Percentiles rank a stretch among this genome's conserved stretches.
These are phyloP conservation scores for Apiosordaria backusii DNA, from an alignment of 495 filamentous ascomycete genomes.

Conservation along the genomic window DNA sequence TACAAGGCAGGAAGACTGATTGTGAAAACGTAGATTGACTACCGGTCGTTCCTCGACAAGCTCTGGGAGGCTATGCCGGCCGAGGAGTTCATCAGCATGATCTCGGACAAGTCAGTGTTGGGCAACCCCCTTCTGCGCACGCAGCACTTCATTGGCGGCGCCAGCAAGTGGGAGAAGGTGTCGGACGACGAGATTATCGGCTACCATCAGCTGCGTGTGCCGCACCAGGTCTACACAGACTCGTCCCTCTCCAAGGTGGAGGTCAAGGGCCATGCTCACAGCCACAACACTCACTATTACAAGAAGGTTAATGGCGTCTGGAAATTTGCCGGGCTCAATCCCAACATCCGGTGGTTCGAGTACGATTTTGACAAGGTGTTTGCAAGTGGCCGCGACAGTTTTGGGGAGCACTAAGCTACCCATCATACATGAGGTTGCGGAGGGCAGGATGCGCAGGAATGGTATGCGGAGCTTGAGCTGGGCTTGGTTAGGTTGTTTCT, in stretches of 20 bases:
- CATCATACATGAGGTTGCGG: conserved; percentile 17
- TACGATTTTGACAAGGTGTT: conserved; percentile 59
- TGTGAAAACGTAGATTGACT: conserved; percentile 54
- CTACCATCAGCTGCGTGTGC: conserved; percentile 74
- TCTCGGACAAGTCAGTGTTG: conserved; percentile 61
- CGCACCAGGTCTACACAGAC: conserved; percentile 63
- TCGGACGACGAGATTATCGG: conserved; percentile 65
- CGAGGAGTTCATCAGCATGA: conserved; percentile 67
- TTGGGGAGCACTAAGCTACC: conserved; percentile 26
- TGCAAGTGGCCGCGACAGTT: conserved; percentile 43
- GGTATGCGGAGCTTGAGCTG: not conserved
- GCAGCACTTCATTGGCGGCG: conserved; percentile 72
- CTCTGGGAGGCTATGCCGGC: conserved; percentile 70
- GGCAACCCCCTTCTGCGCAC: conserved; percentile 69
- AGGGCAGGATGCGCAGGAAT: conserved; percentile 6
- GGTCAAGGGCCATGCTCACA: conserved; percentile 67
- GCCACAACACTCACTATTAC: conserved; percentile 69
- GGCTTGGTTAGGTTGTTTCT: not conserved
- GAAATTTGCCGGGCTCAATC: conserved; percentile 77
- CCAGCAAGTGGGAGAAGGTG: conserved; percentile 64
- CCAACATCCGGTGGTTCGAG: conserved; percentile 69
- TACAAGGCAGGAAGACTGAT: not conserved
- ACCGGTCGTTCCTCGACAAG: conserved; percentile 69
- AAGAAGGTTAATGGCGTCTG: conserved; percentile 70
- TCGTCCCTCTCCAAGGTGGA: conserved; percentile 45